These are phyloP conservation scores for Nepenthes mirabilis DNA, from an alignment of 148 eudicot genomes.

Conservation along the genomic window DNA sequence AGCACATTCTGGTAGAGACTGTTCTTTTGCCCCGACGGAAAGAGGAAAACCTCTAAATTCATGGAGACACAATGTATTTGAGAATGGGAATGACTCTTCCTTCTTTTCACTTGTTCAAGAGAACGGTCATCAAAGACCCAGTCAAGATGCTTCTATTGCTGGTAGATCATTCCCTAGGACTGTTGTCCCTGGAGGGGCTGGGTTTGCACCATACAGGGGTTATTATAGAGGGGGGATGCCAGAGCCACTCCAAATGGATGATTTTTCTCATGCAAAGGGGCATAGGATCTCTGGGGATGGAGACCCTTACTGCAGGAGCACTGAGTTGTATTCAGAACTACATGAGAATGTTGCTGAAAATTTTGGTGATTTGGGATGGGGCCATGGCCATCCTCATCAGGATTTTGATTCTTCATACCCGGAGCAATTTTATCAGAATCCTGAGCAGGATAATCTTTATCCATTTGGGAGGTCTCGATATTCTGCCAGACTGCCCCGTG, in stretches of 20 bases:
- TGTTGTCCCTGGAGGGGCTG: slow-evolving; percentile 48
- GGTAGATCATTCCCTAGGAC: slow-evolving; percentile 49
- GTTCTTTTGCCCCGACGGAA: slow-evolving; percentile 46
- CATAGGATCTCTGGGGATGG: slow-evolving; percentile 37
- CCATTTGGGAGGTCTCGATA: slow-evolving; percentile 71
- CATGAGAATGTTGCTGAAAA: slow-evolving; percentile 40
- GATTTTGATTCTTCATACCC: slow-evolving; percentile 31
- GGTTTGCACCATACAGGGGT: slow-evolving; percentile 41
- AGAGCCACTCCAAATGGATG: slow-evolving; percentile 38
- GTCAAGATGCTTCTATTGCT: slow-evolving; percentile 39
- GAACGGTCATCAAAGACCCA: slow-evolving; percentile 45
- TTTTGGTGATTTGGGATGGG: slow-evolving; percentile 57
- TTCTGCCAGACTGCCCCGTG: slow-evolving; percentile 85
- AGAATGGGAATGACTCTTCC: slow-evolving; percentile 39
- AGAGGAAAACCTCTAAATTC: slow-evolving; percentile 52
- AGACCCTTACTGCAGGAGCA: slow-evolving; percentile 30
- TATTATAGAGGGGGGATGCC: slow-evolving; percentile 36
- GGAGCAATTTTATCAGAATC: slow-evolving; percentile 44
- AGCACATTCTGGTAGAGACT: slow-evolving; percentile 30
- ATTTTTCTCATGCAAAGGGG: slow-evolving; percentile 45
- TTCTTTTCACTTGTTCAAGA: slow-evolving; percentile 40
- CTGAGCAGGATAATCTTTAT: slow-evolving; percentile 61
- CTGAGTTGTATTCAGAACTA: slow-evolving; percentile 45
- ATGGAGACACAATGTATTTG: slow-evolving; percentile 66
- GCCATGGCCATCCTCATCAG: slow-evolving; percentile 42